Conservation (phyloP, 805 yeast genomes). For the Priceomyces haplophilus region DNA sequence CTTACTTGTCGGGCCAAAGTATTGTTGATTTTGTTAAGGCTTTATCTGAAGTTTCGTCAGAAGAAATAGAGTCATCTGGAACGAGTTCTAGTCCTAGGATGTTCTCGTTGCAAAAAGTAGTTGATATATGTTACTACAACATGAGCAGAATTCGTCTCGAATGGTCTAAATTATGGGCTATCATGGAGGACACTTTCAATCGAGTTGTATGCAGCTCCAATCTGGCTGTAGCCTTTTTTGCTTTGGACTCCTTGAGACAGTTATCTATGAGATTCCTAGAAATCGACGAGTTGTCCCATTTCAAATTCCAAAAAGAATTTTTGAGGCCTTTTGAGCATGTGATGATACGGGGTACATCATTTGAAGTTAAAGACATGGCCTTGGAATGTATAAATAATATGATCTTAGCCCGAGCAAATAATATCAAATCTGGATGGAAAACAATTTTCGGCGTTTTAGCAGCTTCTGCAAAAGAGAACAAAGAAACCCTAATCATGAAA, state of each 20-base stretch:
- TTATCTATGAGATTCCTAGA: conserved; percentile 88
- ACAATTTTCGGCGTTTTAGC: conserved; percentile 78
- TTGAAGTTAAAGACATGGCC: conserved; percentile 81
- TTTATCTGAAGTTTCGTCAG: conserved; percentile 78
- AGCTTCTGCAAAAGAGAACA: conserved; percentile 62
- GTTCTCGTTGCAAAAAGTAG: conserved; percentile 91
- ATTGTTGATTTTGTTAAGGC: conserved; percentile 87
- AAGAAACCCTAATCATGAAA: conserved; percentile 58
- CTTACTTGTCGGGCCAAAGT: conserved; percentile 75
- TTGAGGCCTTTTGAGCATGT: conserved; percentile 85
- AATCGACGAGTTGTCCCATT: conserved; percentile 90
- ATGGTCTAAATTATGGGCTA: conserved; percentile 94
- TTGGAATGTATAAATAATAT: conserved; percentile 86
- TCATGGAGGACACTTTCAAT: conserved; percentile 87
- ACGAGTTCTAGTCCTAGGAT: conserved; percentile 80
- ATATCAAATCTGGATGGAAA: conserved; percentile 91
- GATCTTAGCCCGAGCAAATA: conserved; percentile 68
- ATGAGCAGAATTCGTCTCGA: conserved; percentile 95
- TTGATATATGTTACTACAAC: conserved; percentile 95
- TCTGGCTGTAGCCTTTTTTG: conserved; percentile 76
- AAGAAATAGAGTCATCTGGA: conserved; percentile 88
- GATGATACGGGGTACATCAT: conserved; percentile 60
- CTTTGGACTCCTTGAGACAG: conserved; percentile 91
- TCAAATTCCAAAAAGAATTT: conserved; percentile 93
- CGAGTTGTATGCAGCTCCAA: conserved; percentile 80